phyloP scores from a whole-genome alignment of 345 rosid genomes.

The Noccaea bulbosa region DNA sequence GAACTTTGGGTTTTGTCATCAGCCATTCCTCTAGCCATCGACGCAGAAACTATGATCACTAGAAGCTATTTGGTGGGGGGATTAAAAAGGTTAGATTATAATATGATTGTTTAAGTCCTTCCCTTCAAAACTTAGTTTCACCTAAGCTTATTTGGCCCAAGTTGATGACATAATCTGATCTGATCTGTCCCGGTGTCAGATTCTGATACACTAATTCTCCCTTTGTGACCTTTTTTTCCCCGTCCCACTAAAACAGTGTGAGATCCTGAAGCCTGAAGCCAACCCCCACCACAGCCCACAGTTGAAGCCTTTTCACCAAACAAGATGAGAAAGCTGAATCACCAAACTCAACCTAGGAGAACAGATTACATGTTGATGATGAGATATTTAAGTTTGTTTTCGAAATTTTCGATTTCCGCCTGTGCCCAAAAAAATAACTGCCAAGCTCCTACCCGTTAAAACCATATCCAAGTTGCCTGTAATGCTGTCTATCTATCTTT shows the following conservation, averaged over 20 bases:
- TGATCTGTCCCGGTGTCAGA: conserved; percentile 50
- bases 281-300: conserved; percentile 63
- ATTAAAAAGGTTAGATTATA: conserved; percentile 53
- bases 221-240: conserved; percentile 73
- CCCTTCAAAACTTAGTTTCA: conserved; percentile 46
- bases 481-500: conserved; percentile 47
- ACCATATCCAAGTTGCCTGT: conserved; percentile 56
- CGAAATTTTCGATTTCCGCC: conserved; percentile 58
- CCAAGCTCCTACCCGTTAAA: conserved; percentile 70
- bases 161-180: conserved; percentile 31
- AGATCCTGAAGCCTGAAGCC: conserved; percentile 92
- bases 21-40: conserved; percentile 75
- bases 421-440: conserved; percentile 45
- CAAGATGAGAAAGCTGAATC: conserved; percentile 92
- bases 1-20: conserved; percentile 48
- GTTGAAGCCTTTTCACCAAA: conserved; percentile 83
- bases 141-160: conserved; percentile 59
- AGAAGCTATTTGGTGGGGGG: conserved; percentile 54
- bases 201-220: conserved; percentile 76
- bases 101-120: conserved; percentile 44
- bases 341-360: conserved; percentile 72
- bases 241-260: conserved; percentile 87
- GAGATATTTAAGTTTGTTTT: conserved; percentile 49
- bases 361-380: conserved; percentile 62
- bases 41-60: conserved; percentile 88